A percentile compares a stretch with the other conserved stretches of the same genome.
Evolutionary conservation across 2,329 filamentous ascomycete species (phyloP).

Genomic region (Monilinia aucupariae): DNA sequence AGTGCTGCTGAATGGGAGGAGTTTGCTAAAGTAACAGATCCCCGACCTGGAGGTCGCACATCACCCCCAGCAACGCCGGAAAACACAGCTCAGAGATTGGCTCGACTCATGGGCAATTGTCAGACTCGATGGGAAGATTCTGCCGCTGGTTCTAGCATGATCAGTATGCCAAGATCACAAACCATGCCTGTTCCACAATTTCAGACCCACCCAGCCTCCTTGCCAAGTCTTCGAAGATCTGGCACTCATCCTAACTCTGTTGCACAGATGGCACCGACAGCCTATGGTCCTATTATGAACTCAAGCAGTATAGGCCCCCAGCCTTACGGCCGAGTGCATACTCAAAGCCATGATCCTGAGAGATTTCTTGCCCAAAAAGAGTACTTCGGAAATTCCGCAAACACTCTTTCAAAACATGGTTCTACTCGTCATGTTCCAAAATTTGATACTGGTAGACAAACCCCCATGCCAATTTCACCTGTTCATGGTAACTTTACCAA

Average conservation of each 20-base stretch:
- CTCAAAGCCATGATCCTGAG: not conserved
- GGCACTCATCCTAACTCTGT: slow-evolving; percentile 22
- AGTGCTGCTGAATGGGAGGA: slow-evolving; percentile 11
- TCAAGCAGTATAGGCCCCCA: not conserved
- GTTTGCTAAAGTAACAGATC: slow-evolving; percentile 6
- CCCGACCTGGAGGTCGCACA: slow-evolving; percentile 10
- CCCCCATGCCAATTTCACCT: slow-evolving; percentile 57
- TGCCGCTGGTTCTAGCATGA: slow-evolving; percentile 15
- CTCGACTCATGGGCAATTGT: slow-evolving; percentile 24
- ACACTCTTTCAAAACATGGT: slow-evolving; percentile 43
- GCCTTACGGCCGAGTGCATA: slow-evolving; percentile 3
- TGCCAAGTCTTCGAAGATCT: slow-evolving; percentile 19
- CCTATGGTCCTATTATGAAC: not conserved
- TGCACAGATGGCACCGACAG: not conserved
- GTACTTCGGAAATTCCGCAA: slow-evolving; percentile 7
- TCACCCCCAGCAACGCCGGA: slow-evolving; percentile 16
- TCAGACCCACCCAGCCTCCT: slow-evolving; percentile 1
- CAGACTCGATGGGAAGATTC: slow-evolving; percentile 25
- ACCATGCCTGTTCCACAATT: slow-evolving; percentile 19
- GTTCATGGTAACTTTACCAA: slow-evolving; percentile 36
- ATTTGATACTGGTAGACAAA: slow-evolving; percentile 53
- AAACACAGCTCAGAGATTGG: slow-evolving; percentile 23
- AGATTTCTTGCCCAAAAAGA: slow-evolving; percentile 5
- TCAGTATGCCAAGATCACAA: slow-evolving; percentile 17
- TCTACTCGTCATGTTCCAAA: slow-evolving; percentile 50